Base-by-base conservation (phyloP, 805 yeast genomes). In the Saccharomycopsis olivae region DNA sequence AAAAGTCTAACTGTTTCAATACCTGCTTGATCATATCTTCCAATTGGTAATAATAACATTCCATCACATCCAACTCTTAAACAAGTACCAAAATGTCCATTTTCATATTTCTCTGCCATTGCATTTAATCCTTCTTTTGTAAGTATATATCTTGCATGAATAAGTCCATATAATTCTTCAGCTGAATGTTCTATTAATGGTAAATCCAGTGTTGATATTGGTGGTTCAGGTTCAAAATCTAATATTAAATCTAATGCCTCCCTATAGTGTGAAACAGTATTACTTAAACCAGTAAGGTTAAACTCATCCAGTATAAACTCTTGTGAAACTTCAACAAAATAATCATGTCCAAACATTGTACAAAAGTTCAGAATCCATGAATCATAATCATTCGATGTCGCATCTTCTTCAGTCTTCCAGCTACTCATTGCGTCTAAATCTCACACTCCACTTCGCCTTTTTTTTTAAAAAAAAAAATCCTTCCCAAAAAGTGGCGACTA, bases 241-340 rank as follows among this genome's bases (percentile, higher is more conserved):
- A 89, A 65, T 44, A 92, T 85, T 51, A 89, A 71, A 60, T 89
- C 96, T 47, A 89, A 63, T 1, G 97, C 95, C 54, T 87, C 95
- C 53, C 89, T 66, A 59, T 88, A 92, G 56, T 78, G 84, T 3
- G 96, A 95, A 8, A 92, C 95, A 43, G 83, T 75, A 49, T 78
- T 71, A 24, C 81, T 69, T 38, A 92, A 68, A 1, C 97, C 96
- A 1, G 97, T 88, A 53, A 92, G 68, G 56, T 92, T 92, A 68
- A 92, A 92, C 50, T 92, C 97, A 59, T 92, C 98, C 52, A 88
- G 96, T 46, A 92, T 85, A 59, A 87, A 92, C 36, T 86, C 96
- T 35, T 83, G 86, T 1, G 87, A 71, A 4, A 92, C 95, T 51
- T 88, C 94, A 33, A 88, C 94, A 58, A 87, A 87, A 57, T 78